Evolutionary conservation across 2,329 filamentous ascomycete genomes (phyloP), one percentile per base, ranked within the genome.

Genomic region (Tolypocladium inflatum): DNA sequence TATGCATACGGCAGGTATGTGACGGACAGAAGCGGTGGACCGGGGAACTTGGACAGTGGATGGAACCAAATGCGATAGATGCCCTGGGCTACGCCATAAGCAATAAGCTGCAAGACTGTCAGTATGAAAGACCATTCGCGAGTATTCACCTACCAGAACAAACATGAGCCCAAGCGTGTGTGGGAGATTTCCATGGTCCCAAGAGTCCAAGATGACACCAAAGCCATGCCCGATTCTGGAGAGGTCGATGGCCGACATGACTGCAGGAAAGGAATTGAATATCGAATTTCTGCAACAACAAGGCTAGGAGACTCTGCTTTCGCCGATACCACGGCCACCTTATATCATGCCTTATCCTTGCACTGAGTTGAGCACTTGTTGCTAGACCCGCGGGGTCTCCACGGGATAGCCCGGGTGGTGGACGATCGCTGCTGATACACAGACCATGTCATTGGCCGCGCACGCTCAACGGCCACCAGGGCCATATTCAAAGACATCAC

Each of bases 31-130:
- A 65, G 55, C 9, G 60, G 58, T 1, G 68, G 68, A 0, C 68
- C 69, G 1, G 68, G 68, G n/a, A 69, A 60, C 39, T 66, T 65
- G 23, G 67, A 60, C 2, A 71, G 63, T 4, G 69, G 69, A 51
- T 71, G 67, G 48, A 71, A 66, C 63, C 63, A 67, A 23, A 68
- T 43, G 11, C 66, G 64, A 39, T 69, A 65, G 13, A 66, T 41
- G 30, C 23, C 55, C 13, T 52, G 55, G 17, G 59, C 60, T 11
- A 60, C 11, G 5, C 23, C 17, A 43, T 57, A 63, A 5, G 50
- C 54, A n/a, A 57, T 13, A 9, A 60, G 9, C 63, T 63, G 38
- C n/a, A 7, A n/a, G 3, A 23, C 7, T 7, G 21, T 54, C 10
- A 33, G 39, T 13, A 33, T 26, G 7, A 17, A 30, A 30, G 13